A percentile compares a stretch with the other conserved stretches of the same genome.
These are phyloP conservation scores for Teratosphaeriaceae sp. DNA, from an alignment of 2,329 filamentous ascomycete species.

Conservation along the genomic window DNA sequence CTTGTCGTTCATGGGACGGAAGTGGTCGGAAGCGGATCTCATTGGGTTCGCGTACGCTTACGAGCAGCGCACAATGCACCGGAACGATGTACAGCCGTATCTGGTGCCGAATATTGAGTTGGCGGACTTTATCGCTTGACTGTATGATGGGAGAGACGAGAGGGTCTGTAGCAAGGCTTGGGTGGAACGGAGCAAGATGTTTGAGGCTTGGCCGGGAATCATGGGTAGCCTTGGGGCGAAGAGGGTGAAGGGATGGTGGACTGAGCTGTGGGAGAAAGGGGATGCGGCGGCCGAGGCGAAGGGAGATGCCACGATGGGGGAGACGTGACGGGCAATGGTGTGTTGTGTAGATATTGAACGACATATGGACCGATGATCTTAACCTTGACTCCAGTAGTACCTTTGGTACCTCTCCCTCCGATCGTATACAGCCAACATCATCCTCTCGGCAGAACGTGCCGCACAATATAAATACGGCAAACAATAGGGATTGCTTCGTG, in stretches of 20 bases:
- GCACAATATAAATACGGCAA: no score
- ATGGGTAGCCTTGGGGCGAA: slow-evolving; percentile 7
- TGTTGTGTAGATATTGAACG: no score
- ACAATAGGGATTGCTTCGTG: no score
- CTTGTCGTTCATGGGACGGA: slow-evolving; percentile 54
- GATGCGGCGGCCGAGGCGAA: neutral
- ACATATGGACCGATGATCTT: no score
- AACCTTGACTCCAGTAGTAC: no score
- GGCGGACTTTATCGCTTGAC: slow-evolving; percentile 32
- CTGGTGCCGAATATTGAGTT: slow-evolving; percentile 45
- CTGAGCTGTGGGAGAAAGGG: slow-evolving; percentile 4
- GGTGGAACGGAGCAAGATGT: slow-evolving; percentile 8
- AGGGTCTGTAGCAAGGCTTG: slow-evolving; percentile 9
- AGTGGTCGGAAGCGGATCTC: slow-evolving; percentile 55
- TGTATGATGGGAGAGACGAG: slow-evolving; percentile 5
- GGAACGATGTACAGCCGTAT: slow-evolving; percentile 43
- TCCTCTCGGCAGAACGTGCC: no score
- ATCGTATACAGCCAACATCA: no score
- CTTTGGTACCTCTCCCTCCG: no score
- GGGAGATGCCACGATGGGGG: slow-evolving; percentile 2
- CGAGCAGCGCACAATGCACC: slow-evolving; percentile 53
- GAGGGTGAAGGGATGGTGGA: slow-evolving; percentile 9
- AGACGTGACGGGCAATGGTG: neutral
- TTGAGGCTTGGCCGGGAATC: slow-evolving; percentile 9
- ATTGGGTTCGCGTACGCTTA: slow-evolving; percentile 63